Evolutionary conservation across 371 early-diverging fungal species (phyloP).

Genomic region (Circinella umbellata): DNA sequence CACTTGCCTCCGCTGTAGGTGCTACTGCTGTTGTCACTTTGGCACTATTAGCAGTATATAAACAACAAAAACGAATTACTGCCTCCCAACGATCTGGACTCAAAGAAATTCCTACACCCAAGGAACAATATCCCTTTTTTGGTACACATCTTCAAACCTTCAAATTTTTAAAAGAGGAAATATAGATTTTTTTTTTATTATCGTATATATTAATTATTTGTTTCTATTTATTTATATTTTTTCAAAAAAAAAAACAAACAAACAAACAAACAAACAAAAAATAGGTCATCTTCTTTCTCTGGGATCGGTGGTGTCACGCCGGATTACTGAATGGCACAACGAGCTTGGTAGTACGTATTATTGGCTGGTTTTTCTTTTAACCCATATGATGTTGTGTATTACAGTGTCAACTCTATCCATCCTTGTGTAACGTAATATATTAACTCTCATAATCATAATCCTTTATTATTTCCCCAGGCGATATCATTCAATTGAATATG

Average conservation of each 20-base stretch:
- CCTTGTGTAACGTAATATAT: too few relatives aligned
- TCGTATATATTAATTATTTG: too few relatives aligned
- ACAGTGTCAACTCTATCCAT: too few relatives aligned
- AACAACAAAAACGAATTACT: background rate
- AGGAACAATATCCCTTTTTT: slow-evolving; percentile 9
- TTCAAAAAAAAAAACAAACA: too few relatives aligned
- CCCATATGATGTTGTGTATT: too few relatives aligned
- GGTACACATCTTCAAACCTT: background rate
- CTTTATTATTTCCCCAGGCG: slow-evolving; percentile 8
- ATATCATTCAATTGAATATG: slow-evolving; percentile 25
- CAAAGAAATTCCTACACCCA: slow-evolving; percentile 11
- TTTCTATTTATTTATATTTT: too few relatives aligned
- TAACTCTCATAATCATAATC: too few relatives aligned
- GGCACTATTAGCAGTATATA: background rate
- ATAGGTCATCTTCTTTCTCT: slow-evolving; percentile 20
- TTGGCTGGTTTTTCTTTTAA: too few relatives aligned
- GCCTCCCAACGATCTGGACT: background rate
- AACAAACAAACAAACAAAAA: too few relatives aligned
- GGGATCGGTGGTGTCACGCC: slow-evolving; percentile 8
- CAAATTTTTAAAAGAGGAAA: too few relatives aligned
- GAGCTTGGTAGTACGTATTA: slow-evolving; percentile 14
- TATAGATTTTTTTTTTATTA: too few relatives aligned
- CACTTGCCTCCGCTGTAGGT: background rate
- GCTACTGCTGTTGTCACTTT: background rate
- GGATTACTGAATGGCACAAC: slow-evolving; percentile 17